Evolutionary conservation across 257 asterid genomes (phyloP), one percentile per base, ranked within the genome.

Genomic region (Petrea volubilis): DNA sequence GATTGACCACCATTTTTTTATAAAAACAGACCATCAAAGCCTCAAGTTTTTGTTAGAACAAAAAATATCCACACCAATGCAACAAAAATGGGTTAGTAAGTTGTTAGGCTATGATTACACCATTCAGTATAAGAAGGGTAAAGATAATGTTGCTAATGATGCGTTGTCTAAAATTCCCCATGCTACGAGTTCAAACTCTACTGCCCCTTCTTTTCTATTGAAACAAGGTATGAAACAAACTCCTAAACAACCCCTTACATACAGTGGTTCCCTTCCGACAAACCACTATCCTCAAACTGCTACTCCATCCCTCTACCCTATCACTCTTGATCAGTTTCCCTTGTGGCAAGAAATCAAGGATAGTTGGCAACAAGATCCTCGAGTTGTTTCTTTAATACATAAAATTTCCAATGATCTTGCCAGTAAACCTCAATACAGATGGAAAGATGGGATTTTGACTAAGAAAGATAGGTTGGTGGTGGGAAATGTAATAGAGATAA

Each of bases 41-140:
- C 29, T 68, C 0, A n/a, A n/a, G n/a, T n/a, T n/a, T n/a, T n/a
- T n/a, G n/a, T 10, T 5, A 15, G 74, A 71, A 2, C 68, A 60
- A 15, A 44, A 25, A 9, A 46, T 71, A 0, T 13, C 60, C 1
- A 59, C 57, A 2, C n/a, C 50, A 0, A 13, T 18, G 2, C 68
- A 44, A 1, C 68, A 71, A 1, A 71, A 60, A 2, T 55, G 62
- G 73, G 1, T 74, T 0, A 27, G 25, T 13, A 74, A 74, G 14
- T 10, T 74, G 43, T 13, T 72, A 41, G 76, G 63, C 4, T 60
- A 20, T 1, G 64, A 60, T 5, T 71, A 47, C 29, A 29, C 46
- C 0, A 72, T 72, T 9, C 0, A 20, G 4, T 72, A 62, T 12
- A 38, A 60, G 0, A 53, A 7, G 2, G 64, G 73, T 0, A 20